Base-by-base conservation (phyloP, 345 rosid genomes). In the Salix suchowensis region DNA sequence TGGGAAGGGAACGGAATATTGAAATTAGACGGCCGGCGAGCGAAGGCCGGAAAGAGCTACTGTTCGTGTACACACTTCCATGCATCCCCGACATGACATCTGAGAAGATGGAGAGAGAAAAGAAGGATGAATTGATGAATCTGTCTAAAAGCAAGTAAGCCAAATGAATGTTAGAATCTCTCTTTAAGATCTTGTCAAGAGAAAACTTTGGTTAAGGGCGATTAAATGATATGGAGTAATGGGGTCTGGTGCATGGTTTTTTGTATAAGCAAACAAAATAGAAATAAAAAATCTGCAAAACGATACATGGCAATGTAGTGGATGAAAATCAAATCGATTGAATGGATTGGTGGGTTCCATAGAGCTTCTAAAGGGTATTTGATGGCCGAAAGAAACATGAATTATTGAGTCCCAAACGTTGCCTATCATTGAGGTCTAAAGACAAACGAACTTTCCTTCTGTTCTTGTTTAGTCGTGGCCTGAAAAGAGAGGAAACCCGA, bases 391-490 rank as follows among this genome's bases (percentile, higher is more conserved):
- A 37, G 16, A 73, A 55, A 42, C 66, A 76, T 73, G 28, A 68
- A 70, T 36, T 64, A 36, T 78, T 26, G 84, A 82, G 82, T 13
- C 82, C 84, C 77, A 76, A 76, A 30, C 73, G 79, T 69, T 82
- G 70, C 74, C 34, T 36, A 40, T 73, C 78, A 70, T n/a, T 36
- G 62, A n/a, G 74, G 67, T 44, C 19, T 19, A 73, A 30, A 58
- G 73, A 78, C 64, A 58, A 67, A 74, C 12, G 39, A 26, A 24
- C 24, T 64, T 34, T n/a, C 48, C 70, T 44, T 71, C 58, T 71
- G 77, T 74, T 70, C 60, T 55, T 73, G 68, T 14, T 34, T 71
- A 60, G 64, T 21, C 26, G 76, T 67, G 83, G 77, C 81, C 70
- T n/a, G 70, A 66, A 30, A 30, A 70, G 71, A 32, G 77, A 52